Evolutionary conservation across 176 grass and related monocot genomes (phyloP), one percentile per base, ranked within the genome.

Genomic region (Ananas comosus): DNA sequence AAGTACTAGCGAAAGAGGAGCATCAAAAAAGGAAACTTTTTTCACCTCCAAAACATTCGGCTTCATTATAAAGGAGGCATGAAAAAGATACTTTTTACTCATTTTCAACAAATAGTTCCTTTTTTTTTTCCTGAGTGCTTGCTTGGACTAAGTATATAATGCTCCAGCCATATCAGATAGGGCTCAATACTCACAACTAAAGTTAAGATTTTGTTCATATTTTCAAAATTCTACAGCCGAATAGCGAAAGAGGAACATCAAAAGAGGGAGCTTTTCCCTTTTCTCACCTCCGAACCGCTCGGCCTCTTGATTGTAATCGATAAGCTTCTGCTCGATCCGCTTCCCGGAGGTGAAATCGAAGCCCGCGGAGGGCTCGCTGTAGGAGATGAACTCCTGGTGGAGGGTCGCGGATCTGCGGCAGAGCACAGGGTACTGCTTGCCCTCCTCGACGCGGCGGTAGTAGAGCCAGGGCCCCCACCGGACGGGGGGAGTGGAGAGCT

Each of bases 271-370:
- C 22, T 18, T 68, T 19, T 79, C 11, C 54, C 33, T 1, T 63
- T 70, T 27, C 12, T 86, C 87, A 95, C 94, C 89, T 79, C 84
- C 89, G 51, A 97, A 97, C 7, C 82, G 83, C 56, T 97, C 89
- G 7, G 84, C 89, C 66, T 90, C 89, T 88, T 97, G 88, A 72
- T 90, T 97, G 53, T 97, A 92, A 66, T 92, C 94, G 59, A 90
- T 64, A 67, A 97, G 77, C 66, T 92, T 97, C 70, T 97, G 89
- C 33, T 92, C 94, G 49, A 97, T 93, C 65, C 81, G 85, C 75
- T 88, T 87, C 58, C 94, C 94, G 10, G 94, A 70, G 21, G 77
- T 87, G 72, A 90, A 90, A 79, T 92, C 94, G 63, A 97, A 97
- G 14, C 94, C 94, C 0, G 80, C 89, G 8, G 94, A 90, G 12